Conservation (phyloP, 2,329 filamentous ascomycete genomes). For the Grosmannia huntii region DNA sequence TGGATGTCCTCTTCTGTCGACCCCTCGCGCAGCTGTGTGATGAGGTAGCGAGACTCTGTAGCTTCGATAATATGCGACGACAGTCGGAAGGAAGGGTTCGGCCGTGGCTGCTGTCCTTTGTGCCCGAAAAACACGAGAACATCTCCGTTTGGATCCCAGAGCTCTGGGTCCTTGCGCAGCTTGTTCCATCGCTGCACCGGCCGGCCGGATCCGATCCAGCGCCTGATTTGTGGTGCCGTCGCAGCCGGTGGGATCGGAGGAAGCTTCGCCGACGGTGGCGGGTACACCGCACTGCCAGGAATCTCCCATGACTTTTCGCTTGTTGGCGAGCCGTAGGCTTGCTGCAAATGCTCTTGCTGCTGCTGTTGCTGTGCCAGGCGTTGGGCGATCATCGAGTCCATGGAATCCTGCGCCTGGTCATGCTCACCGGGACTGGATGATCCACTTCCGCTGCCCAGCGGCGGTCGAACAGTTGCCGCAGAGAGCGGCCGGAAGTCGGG, state of each 20-base stretch:
- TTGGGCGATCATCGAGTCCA: constrained; percentile 3
- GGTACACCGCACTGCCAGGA: constrained; percentile 14
- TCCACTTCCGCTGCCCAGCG: constrained; percentile 5
- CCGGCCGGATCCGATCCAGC: constrained; percentile 38
- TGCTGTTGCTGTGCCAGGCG: constrained; percentile 4
- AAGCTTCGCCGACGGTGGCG: constrained; percentile 30
- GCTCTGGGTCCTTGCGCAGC: constrained; percentile 43
- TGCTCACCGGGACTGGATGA: constrained; percentile 11
- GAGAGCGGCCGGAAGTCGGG: constrained; percentile 22
- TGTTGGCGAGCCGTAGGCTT: not conserved
- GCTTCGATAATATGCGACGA: constrained; percentile 46
- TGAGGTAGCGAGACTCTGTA: constrained; percentile 40
- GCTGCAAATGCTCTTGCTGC: constrained; percentile 1
- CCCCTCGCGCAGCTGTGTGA: constrained; percentile 40
- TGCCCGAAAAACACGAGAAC: constrained; percentile 43
- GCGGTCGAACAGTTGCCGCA: constrained; percentile 23
- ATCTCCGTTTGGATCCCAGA: constrained; percentile 49
- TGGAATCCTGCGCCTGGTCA: constrained; percentile 11
- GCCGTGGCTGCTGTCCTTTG: constrained; percentile 28
- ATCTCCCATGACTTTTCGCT: constrained; percentile 15
- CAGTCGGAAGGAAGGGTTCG: constrained; percentile 41
- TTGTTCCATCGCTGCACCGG: constrained; percentile 42
- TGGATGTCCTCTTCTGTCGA: constrained; percentile 34
- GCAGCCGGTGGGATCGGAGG: constrained; percentile 26
- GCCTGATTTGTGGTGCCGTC: constrained; percentile 30